Base-by-base conservation (phyloP, 2,329 filamentous ascomycete genomes). In the Trichoderma breve region DNA sequence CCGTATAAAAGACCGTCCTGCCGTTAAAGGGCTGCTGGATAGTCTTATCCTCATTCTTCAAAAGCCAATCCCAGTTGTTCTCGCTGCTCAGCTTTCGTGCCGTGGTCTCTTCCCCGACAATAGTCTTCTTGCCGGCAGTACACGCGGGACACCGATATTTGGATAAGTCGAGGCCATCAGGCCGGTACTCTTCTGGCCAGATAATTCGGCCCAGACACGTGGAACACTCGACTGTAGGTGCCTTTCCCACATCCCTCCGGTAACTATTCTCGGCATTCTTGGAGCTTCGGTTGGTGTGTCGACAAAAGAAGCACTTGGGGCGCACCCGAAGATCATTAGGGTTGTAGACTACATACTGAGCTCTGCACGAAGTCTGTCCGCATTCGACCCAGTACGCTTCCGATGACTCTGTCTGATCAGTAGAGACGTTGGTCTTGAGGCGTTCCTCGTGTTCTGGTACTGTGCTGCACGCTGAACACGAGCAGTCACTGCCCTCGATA, bases 331-430 rank as follows among this genome's bases (percentile, higher is more conserved):
- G 79, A 1, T 74, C 74, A 3, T 80, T 76, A 3, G 80, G 75
- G 55, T 84, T 81, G 75, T 87, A 87, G 5, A 87, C 83, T 32
- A 87, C 82, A 74, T 87, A 88, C 75, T 86, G 85, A 1, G 81
- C 84, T 12, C 84, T 81, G 76, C 86, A 87, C 9, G 76, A 75
- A 1, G 62, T 71, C n/a, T 80, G 77, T 47, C 73, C 77, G 74
- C 86, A 88, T 75, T 87, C 85, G 0, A 86, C 83, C 86, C 86
- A 87, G 18, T 79, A 78, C 0, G 78, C 80, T 4, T 75, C 74
- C 0, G 82, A 83, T 9, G 72, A 67, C 53, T 79, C 76, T 47
- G 74, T 76, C 70, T 83, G 79, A 0, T 78, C 74, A 28, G 71
- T 71, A 0, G 77, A 79, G 24, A 83, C 84, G 57, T 81, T 77